Conservation (phyloP, 192 early-diverging fungal species). For the Linnemannia exigua region DNA sequence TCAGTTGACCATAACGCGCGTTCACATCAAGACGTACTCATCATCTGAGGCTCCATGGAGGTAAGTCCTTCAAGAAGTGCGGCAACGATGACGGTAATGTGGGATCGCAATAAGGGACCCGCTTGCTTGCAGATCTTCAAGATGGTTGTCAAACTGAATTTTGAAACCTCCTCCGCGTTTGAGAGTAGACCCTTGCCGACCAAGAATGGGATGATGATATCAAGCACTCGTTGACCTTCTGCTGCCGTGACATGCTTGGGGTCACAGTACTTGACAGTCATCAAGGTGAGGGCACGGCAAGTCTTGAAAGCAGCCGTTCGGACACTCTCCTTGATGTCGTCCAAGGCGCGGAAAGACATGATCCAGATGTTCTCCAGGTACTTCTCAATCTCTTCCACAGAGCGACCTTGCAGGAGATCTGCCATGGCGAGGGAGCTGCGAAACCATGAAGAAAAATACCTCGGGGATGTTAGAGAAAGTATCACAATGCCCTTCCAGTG, state of each 20-base stretch:
- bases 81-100: constrained; percentile 79
- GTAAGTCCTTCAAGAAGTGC: constrained; percentile 89
- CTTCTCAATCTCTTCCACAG: constrained; percentile 77
- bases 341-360: constrained; percentile 91
- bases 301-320: constrained; percentile 84
- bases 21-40: constrained; percentile 61
- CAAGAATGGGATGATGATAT: constrained; percentile 91
- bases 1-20: background rate
- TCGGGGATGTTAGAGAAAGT: background rate
- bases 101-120: constrained; percentile 78
- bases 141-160: constrained; percentile 85
- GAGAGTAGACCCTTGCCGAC: constrained; percentile 81
- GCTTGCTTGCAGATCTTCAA: constrained; percentile 87
- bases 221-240: constrained; percentile 80
- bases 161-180: constrained; percentile 88
- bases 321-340: constrained; percentile 96
- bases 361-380: constrained; percentile 88
- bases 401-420: constrained; percentile 78
- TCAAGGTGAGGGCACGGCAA: constrained; percentile 82
- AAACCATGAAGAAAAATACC: background rate
- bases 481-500: background rate
- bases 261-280: constrained; percentile 91
- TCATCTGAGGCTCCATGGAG: constrained; percentile 76
- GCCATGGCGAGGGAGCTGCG: constrained; percentile 76
- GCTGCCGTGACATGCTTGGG: constrained; percentile 67